Evolutionary conservation across 352 stramenopile genomes (phyloP), one percentile per base, ranked within the genome.

Genomic region (Pythium phragmiticola): DNA sequence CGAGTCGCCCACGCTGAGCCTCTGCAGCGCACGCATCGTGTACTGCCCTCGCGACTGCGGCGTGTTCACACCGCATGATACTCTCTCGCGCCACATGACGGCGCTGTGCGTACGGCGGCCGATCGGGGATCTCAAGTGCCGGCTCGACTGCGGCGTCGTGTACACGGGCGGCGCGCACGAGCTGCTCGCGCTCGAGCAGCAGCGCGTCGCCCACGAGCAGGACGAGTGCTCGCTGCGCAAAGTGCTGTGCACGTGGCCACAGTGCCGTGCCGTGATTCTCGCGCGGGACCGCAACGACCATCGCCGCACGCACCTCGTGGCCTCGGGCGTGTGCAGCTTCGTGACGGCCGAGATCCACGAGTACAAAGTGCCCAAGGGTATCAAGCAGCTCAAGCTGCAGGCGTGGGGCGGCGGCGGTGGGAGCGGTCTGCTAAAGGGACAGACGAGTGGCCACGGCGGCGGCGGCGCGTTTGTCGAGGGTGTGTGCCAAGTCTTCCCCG

Each of bases 231-330:
- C 58, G 16, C 53, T 87, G 8, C 84, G 84, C 6, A 84, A 87
- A 53, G 80, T 91, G 6, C 73, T 78, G 53, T 93, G 84, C 60
- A 88, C 77, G 30, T 93, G 84, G 84, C 82, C 82, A 13, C 77
- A 80, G 39, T 93, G 84, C 56, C 68, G 76, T 16, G 77, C 70
- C 1, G 36, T 60, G 3, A 76, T 90, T 33, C 7, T 80, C 7
- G 82, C 84, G 1, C 80, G 77, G 45, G 80, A 93, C 19, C 74
- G 80, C 26, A 90, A 89, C 36, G 65, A 69, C 21, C 84, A 93
- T 39, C 75, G 84, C 0, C 76, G 74, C 11, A 73, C 66, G 5
- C 84, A 93, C 43, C 36, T 93, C 37, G 69, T 88, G 21, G 74
- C 75, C 11, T 88, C 80, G 0, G 84, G 84, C 4, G 75, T 90